Evolutionary conservation across 2,329 filamentous ascomycete genomes (phyloP).

Genomic region (Xenoacremonium recifei): DNA sequence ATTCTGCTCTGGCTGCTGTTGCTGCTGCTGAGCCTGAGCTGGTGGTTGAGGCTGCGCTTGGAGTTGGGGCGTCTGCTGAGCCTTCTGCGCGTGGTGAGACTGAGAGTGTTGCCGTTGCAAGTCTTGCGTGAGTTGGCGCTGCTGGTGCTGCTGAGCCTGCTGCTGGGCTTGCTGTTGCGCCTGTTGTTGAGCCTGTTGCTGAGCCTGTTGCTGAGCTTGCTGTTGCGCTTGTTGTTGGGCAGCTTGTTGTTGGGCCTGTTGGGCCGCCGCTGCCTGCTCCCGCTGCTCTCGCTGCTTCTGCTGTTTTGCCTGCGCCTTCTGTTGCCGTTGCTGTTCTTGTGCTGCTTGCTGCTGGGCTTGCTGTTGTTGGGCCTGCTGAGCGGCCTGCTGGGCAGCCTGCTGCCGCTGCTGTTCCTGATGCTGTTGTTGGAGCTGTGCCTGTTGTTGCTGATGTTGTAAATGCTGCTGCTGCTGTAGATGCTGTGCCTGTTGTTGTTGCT

Average conservation of each 20-base stretch:
- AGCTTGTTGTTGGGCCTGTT: conserved; percentile 35
- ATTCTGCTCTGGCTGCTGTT: conserved; percentile 41
- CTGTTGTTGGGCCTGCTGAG: conserved; percentile 25
- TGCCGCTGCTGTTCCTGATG: conserved; percentile 30
- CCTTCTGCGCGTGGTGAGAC: conserved; percentile 27
- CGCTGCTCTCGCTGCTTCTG: conserved; percentile 29
- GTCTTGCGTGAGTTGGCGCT: conserved; percentile 23
- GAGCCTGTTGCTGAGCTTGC: background rate
- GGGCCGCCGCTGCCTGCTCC: too few relatives aligned
- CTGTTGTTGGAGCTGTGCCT: conserved; percentile 25
- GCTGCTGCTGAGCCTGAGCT: conserved; percentile 27
- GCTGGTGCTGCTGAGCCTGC: conserved; percentile 17
- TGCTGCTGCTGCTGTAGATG: conserved; percentile 26
- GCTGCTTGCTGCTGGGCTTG: conserved; percentile 26
- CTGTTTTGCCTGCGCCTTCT: conserved; percentile 17
- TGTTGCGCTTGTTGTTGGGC: conserved; percentile 5
- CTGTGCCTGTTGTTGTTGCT: conserved; percentile 25
- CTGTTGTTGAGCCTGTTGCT: conserved; percentile 4
- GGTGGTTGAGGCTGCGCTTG: conserved; percentile 30
- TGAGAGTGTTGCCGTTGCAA: conserved; percentile 36
- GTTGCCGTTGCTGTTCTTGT: conserved; percentile 32
- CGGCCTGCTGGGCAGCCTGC: conserved; percentile 26
- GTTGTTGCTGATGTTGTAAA: conserved; percentile 29
- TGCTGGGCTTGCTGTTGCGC: conserved; percentile 8
- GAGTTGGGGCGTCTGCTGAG: conserved; percentile 24